Evolutionary conservation across 2,329 filamentous ascomycete genomes (phyloP).

Genomic region (Fusarium sp.): DNA sequence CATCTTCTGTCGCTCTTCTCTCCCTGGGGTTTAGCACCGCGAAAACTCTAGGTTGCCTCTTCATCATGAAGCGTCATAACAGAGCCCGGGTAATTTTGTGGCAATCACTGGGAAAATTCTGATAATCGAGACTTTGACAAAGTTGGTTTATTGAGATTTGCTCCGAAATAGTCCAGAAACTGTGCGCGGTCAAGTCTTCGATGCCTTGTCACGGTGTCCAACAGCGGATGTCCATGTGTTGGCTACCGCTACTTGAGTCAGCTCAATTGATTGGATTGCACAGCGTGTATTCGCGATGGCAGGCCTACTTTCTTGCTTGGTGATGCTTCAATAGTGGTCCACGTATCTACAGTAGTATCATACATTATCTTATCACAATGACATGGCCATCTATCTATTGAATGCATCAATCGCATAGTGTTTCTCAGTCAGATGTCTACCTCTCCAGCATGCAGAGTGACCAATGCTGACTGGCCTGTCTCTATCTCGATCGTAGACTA

Average conservation of each 20-base stretch:
- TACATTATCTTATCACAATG: neutral
- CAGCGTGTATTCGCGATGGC: neutral
- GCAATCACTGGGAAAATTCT: slow-evolving; percentile 24
- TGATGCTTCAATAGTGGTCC: slow-evolving; percentile 1
- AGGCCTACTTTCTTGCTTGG: slow-evolving; percentile 14
- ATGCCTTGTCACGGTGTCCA: slow-evolving; percentile 15
- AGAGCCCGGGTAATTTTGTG: slow-evolving; percentile 5
- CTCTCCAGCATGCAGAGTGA: neutral
- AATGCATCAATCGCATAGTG: neutral
- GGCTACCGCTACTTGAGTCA: slow-evolving; percentile 25
- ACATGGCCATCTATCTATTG: neutral
- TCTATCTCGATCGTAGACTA: neutral
- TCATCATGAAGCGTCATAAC: slow-evolving; percentile 30
- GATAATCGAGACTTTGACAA: neutral
- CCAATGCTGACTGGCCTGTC: neutral
- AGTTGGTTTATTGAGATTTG: neutral
- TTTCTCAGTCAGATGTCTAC: neutral
- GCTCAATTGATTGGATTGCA: slow-evolving; percentile 14
- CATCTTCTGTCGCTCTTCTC: slow-evolving; percentile 33
- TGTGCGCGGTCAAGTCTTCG: neutral
- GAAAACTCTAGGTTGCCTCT: slow-evolving; percentile 22
- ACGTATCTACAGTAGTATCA: slow-evolving; percentile 11
- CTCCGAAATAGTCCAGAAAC: neutral
- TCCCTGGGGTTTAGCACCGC: slow-evolving; percentile 32
- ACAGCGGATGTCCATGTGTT: neutral